Evolutionary conservation across 2,329 filamentous ascomycete species (phyloP), one percentile per base, ranked within the genome.

Genomic region (Aphanocladium album): DNA sequence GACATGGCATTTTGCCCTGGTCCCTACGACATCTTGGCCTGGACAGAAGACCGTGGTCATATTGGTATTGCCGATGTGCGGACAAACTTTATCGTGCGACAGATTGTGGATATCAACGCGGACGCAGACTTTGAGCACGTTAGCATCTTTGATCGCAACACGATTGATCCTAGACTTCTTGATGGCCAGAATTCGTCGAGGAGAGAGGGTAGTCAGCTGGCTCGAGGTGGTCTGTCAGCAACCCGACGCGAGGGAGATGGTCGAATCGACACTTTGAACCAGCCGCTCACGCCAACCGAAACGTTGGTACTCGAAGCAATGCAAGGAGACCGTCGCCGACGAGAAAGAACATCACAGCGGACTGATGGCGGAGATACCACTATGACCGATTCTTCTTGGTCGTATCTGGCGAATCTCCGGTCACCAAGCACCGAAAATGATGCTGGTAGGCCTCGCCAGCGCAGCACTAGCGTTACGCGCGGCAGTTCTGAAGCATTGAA

Each of bases 1-100:
- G 91, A 92, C 63, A 96, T 98, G 89, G 83, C 89, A 1, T 99
- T 99, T 71, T 92, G 90, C 5, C 93, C 93, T 0, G 89, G 90
- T 1, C 91, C 93, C 0, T 93, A 89, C 79, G 93, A 97, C 70
- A 83, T 99, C 19, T 78, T 99, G 45, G 89, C 96, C 7, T 98
- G 95, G 93, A 90, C 92, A 9, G 95, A 99, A 73, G 90, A 96
- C 68, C 88, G 90, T 64, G 89, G 88, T 3, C 81, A 86, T 60
- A 80, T 93, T 17, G 90, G 89, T 41, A 79, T 93, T 43, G 88
- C 88, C 5, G 90, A 95, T 72, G 76, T 90, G 54, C 83, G 90
- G 33, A 83, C 79, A 66, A 84, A 87, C 23, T 86, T 91, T 63
- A 78, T 82, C 51, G 80, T 84, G 56, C 85, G 87, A 50, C 90